Percentiles rank a stretch among this genome's conserved stretches.
Evolutionary conservation across 1,284 basidiomycete genomes (phyloP).

Genomic region (Caloboletus inedulis): DNA sequence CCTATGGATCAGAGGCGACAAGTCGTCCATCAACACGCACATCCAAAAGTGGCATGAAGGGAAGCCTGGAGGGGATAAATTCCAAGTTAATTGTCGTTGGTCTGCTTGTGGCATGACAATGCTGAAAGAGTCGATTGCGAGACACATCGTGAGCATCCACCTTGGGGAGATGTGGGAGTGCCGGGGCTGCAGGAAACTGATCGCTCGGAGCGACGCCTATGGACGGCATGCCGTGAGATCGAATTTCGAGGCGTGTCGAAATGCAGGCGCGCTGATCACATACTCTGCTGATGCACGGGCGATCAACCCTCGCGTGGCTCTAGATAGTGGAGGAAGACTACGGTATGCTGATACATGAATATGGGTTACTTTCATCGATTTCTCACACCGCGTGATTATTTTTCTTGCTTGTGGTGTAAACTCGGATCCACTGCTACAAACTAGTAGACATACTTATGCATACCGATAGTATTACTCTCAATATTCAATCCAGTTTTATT

Average conservation of each 20-base stretch:
- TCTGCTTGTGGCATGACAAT: conserved; percentile 12
- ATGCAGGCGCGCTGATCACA: conserved; percentile 6
- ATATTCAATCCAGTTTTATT: no score
- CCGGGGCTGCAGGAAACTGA: conserved; percentile 9
- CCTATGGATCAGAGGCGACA: conserved; percentile 22
- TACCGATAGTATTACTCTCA: no score
- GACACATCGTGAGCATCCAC: conserved; percentile 18
- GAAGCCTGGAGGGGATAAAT: conserved; percentile 15
- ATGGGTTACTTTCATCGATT: no score
- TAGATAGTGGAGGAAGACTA: conserved; percentile 3
- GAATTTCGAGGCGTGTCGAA: conserved; percentile 3
- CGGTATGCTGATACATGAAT: neutral
- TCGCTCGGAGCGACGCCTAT: conserved; percentile 9
- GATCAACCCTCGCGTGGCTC: conserved; percentile 9
- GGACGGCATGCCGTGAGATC: conserved; percentile 8
- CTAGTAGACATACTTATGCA: no score
- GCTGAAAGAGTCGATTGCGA: conserved; percentile 19
- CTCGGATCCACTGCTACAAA: no score
- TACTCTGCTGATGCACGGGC: conserved; percentile 5
- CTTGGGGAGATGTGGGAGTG: conserved; percentile 15
- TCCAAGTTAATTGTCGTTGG: conserved; percentile 12
- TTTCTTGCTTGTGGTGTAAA: no score
- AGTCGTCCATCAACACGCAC: conserved; percentile 16
- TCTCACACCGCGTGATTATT: no score
- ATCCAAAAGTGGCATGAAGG: conserved; percentile 22